phyloP scores from a whole-genome alignment of 306 rosid genomes.

The Rosa multiflora region DNA sequence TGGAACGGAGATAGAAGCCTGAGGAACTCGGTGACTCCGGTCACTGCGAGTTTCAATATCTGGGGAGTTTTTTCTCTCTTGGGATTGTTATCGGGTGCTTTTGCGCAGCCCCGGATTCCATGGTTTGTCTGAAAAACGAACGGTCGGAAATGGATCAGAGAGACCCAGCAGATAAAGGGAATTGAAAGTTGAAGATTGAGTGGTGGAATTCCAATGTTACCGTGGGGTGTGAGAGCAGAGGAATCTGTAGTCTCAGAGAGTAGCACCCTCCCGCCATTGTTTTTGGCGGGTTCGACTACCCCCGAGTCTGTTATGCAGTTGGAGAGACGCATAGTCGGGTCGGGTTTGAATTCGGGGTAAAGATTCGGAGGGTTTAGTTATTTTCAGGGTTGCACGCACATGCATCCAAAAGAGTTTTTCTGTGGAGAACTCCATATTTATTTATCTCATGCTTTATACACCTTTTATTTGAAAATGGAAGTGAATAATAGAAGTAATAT shows the following conservation, averaged over 20 bases:
- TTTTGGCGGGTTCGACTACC: not conserved
- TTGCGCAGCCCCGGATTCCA: conserved; percentile 35
- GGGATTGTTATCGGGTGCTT: conserved; percentile 20
- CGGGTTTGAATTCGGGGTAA: not conserved
- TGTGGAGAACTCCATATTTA: no score
- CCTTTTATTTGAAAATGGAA: no score
- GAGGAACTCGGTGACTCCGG: conserved; percentile 68
- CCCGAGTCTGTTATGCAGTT: not conserved
- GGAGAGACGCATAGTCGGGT: not conserved
- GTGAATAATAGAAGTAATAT: no score
- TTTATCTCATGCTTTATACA: no score
- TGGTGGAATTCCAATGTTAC: not conserved
- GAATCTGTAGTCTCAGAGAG: not conserved
- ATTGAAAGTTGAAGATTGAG: not conserved
- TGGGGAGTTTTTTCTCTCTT: conserved; percentile 45
- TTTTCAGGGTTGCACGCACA: not conserved
- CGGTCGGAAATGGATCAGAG: not conserved
- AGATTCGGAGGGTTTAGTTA: not conserved
- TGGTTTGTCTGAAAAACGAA: conserved; percentile 23
- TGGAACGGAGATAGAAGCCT: conserved; percentile 55
- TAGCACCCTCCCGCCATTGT: conserved; percentile 21
- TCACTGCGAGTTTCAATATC: conserved; percentile 60
- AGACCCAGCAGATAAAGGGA: not conserved
- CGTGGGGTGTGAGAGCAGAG: conserved; percentile 3
- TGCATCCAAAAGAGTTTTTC: no score